Conservation (phyloP, 345 rosid species). For the Euclidium syriacum region DNA sequence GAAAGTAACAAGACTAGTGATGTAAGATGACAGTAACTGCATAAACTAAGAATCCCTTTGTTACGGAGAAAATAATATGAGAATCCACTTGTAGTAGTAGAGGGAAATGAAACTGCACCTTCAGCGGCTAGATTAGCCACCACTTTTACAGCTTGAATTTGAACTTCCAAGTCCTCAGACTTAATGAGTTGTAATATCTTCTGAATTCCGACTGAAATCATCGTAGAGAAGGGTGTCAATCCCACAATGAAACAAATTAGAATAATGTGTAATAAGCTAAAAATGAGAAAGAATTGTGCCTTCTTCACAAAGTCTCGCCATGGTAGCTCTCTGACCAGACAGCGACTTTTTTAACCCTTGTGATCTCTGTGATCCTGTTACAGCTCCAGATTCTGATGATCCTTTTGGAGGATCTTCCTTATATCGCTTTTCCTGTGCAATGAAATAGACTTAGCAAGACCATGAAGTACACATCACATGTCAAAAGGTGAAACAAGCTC, state of each 20-base stretch:
- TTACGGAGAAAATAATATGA: not conserved
- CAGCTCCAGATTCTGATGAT: conserved; percentile 36
- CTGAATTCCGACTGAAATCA: conserved; percentile 68
- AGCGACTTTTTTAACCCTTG: conserved; percentile 50
- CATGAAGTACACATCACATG: conserved; percentile 12
- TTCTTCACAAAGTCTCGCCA: conserved; percentile 95
- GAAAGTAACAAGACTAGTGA: not conserved
- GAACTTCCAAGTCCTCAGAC: conserved; percentile 85
- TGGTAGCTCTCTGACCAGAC: conserved; percentile 74
- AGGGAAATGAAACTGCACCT: conserved; percentile 40
- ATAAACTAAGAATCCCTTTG: not conserved
- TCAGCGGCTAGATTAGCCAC: conserved; percentile 97
- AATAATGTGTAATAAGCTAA: not conserved
- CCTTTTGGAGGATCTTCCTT: conserved; percentile 54
- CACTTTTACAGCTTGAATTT: conserved; percentile 87
- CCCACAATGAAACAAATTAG: not conserved
- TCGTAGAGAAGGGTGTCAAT: conserved; percentile 14
- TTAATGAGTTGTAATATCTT: conserved; percentile 69
- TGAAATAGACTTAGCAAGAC: conserved; percentile 44
- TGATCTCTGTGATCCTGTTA: conserved; percentile 43
- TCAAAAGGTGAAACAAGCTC: conserved; percentile 6
- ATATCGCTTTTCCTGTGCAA: conserved; percentile 41
- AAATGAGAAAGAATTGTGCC: conserved; percentile 35
- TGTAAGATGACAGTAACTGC: not conserved
- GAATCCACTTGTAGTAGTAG: not conserved